Percentiles rank a stretch among this genome's conserved stretches.
Conservation (phyloP, 2,329 filamentous ascomycete species). For the Penicillium palitans region DNA sequence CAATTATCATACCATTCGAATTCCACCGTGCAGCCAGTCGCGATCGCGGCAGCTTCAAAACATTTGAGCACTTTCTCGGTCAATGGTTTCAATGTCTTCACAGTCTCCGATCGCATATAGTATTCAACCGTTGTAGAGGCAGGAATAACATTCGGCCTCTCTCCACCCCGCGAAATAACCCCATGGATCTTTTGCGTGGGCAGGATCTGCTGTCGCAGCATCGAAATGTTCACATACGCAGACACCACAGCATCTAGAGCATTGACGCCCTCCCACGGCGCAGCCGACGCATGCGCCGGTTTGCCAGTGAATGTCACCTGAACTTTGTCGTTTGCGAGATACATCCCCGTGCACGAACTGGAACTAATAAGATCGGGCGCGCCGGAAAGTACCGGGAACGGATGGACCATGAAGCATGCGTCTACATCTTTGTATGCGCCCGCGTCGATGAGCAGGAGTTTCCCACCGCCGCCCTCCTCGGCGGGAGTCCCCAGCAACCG, state of each 20-base stretch:
- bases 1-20: conserved; percentile 25
- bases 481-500: conserved; percentile 33
- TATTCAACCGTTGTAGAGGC: conserved; percentile 49
- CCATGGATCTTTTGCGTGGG: conserved; percentile 54
- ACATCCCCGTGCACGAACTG: conserved; percentile 11
- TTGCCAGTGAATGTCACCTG: conserved; percentile 49
- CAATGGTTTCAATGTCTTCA: conserved; percentile 38
- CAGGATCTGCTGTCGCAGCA: conserved; percentile 57
- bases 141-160: conserved; percentile 58
- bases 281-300: conserved; percentile 56
- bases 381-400: conserved; percentile 15
- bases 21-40: conserved; percentile 35
- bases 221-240: conserved; percentile 46
- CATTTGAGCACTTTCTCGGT: conserved; percentile 32
- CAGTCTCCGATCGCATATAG: conserved; percentile 45
- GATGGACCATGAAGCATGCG: conserved; percentile 41
- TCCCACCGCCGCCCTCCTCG: conserved; percentile 33
- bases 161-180: conserved; percentile 54
- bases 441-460: conserved; percentile 38
- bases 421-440: conserved; percentile 39
- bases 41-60: conserved; percentile 35
- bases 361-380: conserved; percentile 10
- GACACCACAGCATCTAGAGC: conserved; percentile 58
- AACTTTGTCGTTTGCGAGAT: conserved; percentile 35
- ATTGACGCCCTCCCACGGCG: conserved; percentile 59